Percentiles rank a stretch among this genome's conserved stretches.
Evolutionary conservation across 192 early-diverging fungal species (phyloP).

Genomic region (Gonapodya sp.): DNA sequence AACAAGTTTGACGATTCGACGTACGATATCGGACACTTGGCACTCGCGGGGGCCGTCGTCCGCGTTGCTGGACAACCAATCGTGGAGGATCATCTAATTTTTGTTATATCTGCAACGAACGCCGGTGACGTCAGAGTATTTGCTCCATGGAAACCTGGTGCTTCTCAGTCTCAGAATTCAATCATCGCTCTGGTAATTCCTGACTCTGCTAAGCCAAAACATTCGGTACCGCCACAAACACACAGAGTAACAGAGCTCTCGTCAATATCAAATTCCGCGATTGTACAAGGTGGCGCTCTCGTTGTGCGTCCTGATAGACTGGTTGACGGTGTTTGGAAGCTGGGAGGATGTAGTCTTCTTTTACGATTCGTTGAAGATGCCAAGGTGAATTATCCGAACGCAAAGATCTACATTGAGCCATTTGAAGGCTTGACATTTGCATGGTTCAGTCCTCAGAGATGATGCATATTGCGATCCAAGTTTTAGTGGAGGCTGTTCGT

Average conservation of each 20-base stretch:
- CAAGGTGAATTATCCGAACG: constrained; percentile 29
- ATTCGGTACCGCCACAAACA: neutral
- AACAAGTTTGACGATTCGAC: constrained; percentile 6
- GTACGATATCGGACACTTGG: constrained; percentile 32
- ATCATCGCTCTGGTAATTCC: neutral
- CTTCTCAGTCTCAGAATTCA: constrained; percentile 23
- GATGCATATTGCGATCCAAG: constrained; percentile 37
- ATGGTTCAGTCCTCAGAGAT: constrained; percentile 30
- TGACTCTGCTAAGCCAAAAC: constrained; percentile 3
- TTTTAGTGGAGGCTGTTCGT: constrained; percentile 49
- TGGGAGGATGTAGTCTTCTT: constrained; percentile 57
- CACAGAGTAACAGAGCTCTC: neutral
- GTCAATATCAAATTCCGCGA: constrained; percentile 14
- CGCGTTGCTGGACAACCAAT: constrained; percentile 34
- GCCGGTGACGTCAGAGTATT: constrained; percentile 41
- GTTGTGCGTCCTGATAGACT: constrained; percentile 45
- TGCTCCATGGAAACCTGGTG: constrained; percentile 28
- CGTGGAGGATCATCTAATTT: constrained; percentile 53
- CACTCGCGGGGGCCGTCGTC: constrained; percentile 42
- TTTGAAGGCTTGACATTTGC: constrained; percentile 14
- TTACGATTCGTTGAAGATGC: constrained; percentile 48
- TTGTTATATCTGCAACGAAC: constrained; percentile 40
- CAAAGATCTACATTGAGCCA: neutral
- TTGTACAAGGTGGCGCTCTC: constrained; percentile 40
- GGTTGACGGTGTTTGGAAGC: constrained; percentile 60